phyloP scores from a whole-genome alignment of 257 asterid species.

The Capsicum baccatum region DNA sequence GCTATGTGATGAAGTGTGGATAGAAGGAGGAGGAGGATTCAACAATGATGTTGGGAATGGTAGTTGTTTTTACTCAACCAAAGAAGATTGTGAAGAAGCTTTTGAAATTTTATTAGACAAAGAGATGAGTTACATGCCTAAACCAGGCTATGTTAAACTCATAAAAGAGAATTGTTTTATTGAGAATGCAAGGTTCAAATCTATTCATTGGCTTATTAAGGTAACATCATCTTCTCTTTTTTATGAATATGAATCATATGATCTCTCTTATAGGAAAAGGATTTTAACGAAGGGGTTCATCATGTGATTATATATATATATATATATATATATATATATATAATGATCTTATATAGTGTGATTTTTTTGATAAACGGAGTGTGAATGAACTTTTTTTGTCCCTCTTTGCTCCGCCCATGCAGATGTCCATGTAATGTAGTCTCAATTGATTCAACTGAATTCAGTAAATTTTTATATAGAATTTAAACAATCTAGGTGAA shows the following conservation, averaged over 20 bases:
- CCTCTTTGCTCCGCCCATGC: too few relatives aligned
- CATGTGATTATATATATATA: too few relatives aligned
- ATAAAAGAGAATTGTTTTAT: conserved; percentile 38
- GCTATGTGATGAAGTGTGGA: conserved; percentile 69
- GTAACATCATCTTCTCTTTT: conserved; percentile 38
- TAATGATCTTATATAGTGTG: background rate
- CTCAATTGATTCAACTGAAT: too few relatives aligned
- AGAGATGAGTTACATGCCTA: conserved; percentile 53
- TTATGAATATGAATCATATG: too few relatives aligned
- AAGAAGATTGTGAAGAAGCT: conserved; percentile 52
- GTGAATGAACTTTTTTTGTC: background rate
- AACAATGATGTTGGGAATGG: background rate
- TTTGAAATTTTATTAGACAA: conserved; percentile 41
- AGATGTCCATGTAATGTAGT: too few relatives aligned
- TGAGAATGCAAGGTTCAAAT: conserved; percentile 47
- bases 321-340: too few relatives aligned
- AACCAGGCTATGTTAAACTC: conserved; percentile 38
- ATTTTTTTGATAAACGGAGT: background rate
- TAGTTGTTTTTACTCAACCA: conserved; percentile 14
- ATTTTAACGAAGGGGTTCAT: too few relatives aligned
- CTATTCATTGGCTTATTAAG: conserved; percentile 62
- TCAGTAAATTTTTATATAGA: too few relatives aligned
- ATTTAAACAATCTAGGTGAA: too few relatives aligned
- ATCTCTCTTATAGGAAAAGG: too few relatives aligned
- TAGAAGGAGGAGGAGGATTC: background rate